These are phyloP conservation scores for Coemansia sp. DNA, from an alignment of 371 early-diverging fungal genomes.

Conservation along the genomic window DNA sequence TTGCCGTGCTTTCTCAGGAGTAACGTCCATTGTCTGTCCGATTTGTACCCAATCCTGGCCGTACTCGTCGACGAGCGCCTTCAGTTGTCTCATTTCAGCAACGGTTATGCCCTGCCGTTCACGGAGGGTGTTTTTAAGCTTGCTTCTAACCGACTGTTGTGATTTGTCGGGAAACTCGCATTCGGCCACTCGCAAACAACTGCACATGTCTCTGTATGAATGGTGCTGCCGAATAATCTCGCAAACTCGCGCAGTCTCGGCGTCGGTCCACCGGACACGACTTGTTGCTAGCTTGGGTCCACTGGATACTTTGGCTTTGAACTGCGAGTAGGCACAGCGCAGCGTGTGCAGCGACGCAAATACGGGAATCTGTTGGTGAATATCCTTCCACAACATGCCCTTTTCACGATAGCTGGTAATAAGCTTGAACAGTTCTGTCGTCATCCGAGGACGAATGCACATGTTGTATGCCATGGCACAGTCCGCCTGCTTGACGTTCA, in stretches of 20 bases:
- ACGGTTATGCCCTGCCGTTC: neutral
- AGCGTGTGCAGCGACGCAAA: neutral
- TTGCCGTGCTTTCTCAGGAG: neutral
- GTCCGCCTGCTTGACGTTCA: conserved; percentile 6
- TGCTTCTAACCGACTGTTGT: neutral
- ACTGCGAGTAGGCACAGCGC: neutral
- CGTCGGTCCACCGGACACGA: neutral
- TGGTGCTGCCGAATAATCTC: neutral
- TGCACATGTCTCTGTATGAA: neutral
- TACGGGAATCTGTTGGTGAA: neutral
- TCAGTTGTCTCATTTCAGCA: neutral
- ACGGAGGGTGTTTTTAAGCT: neutral
- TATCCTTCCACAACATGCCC: conserved; percentile 5
- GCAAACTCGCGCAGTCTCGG: neutral
- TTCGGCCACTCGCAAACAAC: neutral
- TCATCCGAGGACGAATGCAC: neutral
- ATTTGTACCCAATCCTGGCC: conserved; percentile 20
- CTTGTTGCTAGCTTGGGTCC: neutral
- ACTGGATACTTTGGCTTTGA: neutral
- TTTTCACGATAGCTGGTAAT: neutral
- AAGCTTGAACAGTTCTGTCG: neutral
- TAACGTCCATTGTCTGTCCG: neutral
- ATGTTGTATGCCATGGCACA: neutral
- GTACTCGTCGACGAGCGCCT: conserved; percentile 10
- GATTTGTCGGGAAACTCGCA: neutral